Evolutionary conservation across 352 stramenopile genomes (phyloP).

Genomic region (Chrysophaeum taylorii): DNA sequence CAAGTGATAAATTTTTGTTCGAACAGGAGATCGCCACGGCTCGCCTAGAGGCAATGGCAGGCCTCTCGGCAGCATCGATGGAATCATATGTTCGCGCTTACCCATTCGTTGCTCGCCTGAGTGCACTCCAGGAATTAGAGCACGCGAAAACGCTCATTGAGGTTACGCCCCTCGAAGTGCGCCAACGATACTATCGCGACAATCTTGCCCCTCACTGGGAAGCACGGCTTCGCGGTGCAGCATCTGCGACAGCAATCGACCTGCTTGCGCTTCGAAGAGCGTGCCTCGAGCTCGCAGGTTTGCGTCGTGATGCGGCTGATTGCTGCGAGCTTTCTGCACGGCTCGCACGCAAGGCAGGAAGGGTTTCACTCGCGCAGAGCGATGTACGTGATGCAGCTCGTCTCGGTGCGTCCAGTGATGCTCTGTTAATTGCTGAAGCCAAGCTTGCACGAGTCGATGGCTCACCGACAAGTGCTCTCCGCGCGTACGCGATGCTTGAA

Average conservation of each 20-base stretch:
- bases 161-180: not conserved
- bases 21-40: slow-evolving; percentile 20
- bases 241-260: not conserved
- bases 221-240: not conserved
- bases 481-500: slow-evolving; percentile 2
- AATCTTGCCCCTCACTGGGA: not conserved
- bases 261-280: not conserved
- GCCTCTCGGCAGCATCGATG: slow-evolving; percentile 41
- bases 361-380: not conserved
- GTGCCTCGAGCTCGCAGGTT: not conserved
- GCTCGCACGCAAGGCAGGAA: not conserved
- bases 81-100: slow-evolving; percentile 54
- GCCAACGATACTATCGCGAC: not conserved
- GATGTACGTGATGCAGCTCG: not conserved
- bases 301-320: not conserved
- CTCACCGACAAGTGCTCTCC: not conserved
- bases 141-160: slow-evolving; percentile 26
- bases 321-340: not conserved
- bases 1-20: no score
- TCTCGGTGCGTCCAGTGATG: not conserved
- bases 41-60: slow-evolving; percentile 41
- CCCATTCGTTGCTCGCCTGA: slow-evolving; percentile 42
- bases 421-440: not conserved
- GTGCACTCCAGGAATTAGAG: slow-evolving; percentile 51
- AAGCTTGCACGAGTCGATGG: not conserved